Conservation (phyloP, 352 stramenopile genomes). For the Phytophthora litchii region DNA sequence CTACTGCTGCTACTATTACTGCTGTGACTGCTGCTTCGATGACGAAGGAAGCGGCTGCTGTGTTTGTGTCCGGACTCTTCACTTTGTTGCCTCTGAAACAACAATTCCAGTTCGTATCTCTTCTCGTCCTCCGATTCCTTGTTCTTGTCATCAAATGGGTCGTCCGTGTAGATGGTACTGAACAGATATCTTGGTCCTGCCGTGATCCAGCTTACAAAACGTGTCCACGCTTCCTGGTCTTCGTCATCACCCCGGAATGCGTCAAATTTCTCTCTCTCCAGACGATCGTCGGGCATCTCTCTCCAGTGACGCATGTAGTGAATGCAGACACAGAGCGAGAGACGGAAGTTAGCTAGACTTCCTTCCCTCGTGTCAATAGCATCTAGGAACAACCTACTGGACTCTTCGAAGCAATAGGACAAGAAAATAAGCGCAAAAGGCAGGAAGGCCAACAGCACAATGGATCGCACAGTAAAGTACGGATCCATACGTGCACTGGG, state of each 20-base stretch:
- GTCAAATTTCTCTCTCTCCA: conserved; percentile 56
- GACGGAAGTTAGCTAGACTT: conserved; percentile 81
- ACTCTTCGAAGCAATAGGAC: conserved; percentile 90
- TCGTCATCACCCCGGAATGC: conserved; percentile 59
- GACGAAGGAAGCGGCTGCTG: conserved; percentile 20
- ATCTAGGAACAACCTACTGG: conserved; percentile 80
- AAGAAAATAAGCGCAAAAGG: conserved; percentile 82
- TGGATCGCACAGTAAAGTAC: conserved; percentile 73
- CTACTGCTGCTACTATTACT: conserved; percentile 33
- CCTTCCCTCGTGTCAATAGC: conserved; percentile 88
- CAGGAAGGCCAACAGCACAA: conserved; percentile 70
- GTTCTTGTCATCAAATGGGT: conserved; percentile 79
- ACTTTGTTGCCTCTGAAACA: conserved; percentile 58
- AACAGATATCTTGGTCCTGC: conserved; percentile 44
- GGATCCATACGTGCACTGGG: conserved; percentile 73
- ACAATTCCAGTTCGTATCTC: conserved; percentile 64
- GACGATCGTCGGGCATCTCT: conserved; percentile 81
- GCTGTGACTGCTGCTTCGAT: conserved; percentile 32
- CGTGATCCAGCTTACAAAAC: conserved; percentile 48
- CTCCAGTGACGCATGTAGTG: conserved; percentile 82
- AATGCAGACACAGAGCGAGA: conserved; percentile 84
- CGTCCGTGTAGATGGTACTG: conserved; percentile 55
- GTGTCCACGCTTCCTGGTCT: conserved; percentile 68
- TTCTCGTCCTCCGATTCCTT: conserved; percentile 78
- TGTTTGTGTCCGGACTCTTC: conserved; percentile 35